Percentiles rank a stretch among this genome's conserved stretches.
Conservation (phyloP, 1,284 basidiomycete species). For the Somion occarium region DNA sequence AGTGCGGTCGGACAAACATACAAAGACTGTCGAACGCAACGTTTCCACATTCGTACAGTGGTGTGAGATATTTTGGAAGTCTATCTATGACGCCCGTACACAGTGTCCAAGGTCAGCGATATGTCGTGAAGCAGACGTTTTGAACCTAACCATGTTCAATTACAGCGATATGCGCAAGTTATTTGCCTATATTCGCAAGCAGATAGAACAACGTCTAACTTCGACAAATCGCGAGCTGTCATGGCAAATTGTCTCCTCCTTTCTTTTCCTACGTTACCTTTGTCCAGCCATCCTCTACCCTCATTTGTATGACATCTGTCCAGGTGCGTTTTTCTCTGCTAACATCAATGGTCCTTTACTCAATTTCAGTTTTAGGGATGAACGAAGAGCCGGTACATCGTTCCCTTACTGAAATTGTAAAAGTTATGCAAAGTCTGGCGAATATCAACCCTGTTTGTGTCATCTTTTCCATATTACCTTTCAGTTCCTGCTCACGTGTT, state of each 20-base stretch:
- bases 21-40: constrained; percentile 60
- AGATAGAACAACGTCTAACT: constrained; percentile 56
- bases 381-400: constrained; percentile 62
- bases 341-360: constrained; percentile 10
- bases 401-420: constrained; percentile 73
- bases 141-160: neutral
- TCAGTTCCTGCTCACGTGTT: neutral
- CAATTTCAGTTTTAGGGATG: constrained; percentile 44
- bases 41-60: constrained; percentile 70
- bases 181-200: constrained; percentile 65
- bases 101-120: constrained; percentile 68
- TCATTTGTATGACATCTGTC: constrained; percentile 68
- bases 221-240: constrained; percentile 50
- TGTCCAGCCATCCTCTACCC: constrained; percentile 77
- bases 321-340: constrained; percentile 41
- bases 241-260: constrained; percentile 80
- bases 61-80: constrained; percentile 74
- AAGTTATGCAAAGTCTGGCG: constrained; percentile 75
- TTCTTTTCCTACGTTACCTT: constrained; percentile 81
- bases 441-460: constrained; percentile 70
- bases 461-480: neutral
- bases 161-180: constrained; percentile 69
- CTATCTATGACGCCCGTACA: constrained; percentile 66
- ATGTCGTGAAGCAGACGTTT: neutral
- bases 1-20: constrained; percentile 50